Evolutionary conservation across 495 filamentous ascomycete genomes (phyloP), one percentile per base, ranked within the genome.

Genomic region (Tuber indicum): DNA sequence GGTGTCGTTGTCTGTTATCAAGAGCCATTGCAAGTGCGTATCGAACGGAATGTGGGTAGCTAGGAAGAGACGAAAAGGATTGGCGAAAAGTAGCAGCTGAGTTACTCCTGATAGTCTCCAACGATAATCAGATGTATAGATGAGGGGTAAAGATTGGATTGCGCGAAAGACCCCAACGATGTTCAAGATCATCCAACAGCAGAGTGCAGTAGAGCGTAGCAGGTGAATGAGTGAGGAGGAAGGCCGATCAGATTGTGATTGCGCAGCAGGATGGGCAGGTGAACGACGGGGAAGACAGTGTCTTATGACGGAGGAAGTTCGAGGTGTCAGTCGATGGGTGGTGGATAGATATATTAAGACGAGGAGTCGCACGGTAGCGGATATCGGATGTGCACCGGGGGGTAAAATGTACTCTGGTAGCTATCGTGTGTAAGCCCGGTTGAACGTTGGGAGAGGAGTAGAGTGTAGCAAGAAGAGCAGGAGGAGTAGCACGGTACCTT

Each of bases 21-120:
- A 96, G 90, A 86, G 95, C 93, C 90, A 96, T 91, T 87, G 92
- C 93, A 90, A 93, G 91, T 85, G 84, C 88, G 83, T 76, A 72
- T 32, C 41, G 72, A 47, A 43, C 72, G 72, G 42, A 74, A 36
- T 49, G 69, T 41, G 66, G 47, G 52, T 74, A 49, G 70, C 62
- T 21, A 49, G 43, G 26, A 73, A 62, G 74, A 66, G 78, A 58
- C 58, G 74, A 70, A 72, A 74, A 26, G 26, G 72, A 72, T 58
- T 75, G 74, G 52, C 71, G 73, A 62, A 72, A 80, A 74, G 58
- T 71, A 46, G 75, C 39, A 44, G 72, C 26, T 36, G 58, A 36
- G 58, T 19, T 66, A 19, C 58, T 32, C n/a, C 58, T 14, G 58
- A 66, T 19, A 36, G 58, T 32, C 52, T 14, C 10, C 12, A 66